Evolutionary conservation across 1,139 yeast genomes (phyloP), one percentile per base, ranked within the genome.

Genomic region (Taphrina populina): DNA sequence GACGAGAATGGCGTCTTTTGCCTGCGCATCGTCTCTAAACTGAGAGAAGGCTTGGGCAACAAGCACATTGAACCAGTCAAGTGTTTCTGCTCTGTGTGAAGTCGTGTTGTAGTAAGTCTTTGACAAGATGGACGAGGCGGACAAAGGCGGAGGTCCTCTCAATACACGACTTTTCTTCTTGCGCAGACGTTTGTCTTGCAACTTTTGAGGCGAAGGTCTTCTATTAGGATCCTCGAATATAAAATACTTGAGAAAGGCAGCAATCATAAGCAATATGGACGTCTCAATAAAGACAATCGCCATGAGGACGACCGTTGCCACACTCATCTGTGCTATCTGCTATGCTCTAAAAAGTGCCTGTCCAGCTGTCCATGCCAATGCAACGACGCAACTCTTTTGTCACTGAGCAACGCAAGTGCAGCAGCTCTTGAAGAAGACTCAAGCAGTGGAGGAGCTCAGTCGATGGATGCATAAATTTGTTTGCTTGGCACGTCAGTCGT

Each of bases 1-100:
- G 62, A 84, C 83, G 59, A 88, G 80, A 29, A 94, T 84, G 66
- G 88, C 88, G 68, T 92, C 95, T 43, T 88, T 81, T 53, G 79
- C 75, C 59, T 87, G 71, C 0, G 97, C 97, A 67, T 92, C 97
- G 19, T 82, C 78, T 59, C 99, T 76, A 59, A 88, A 77, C 64
- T 90, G 95, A 20, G 88, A 80, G 21, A 92, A 83, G 3, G 90
- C 83, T 67, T 94, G 97, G 0, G 96, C 98, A 20, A 92, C 78
- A 46, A 92, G 73, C 1, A 92, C 97, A 64, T 92, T 92, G 67
- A 92, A 88, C 98, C 99, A 92, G 69, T 92, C 98, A 57, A 92
- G 72, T 0, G 96, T 84, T 71, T 92, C 99, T 0, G 96, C 79
- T 2, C 83, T 75, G 68, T 94, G 98, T 21, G 82, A 82, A 41